phyloP scores from a whole-genome alignment of 2,329 filamentous ascomycete genomes.

The Cercospora janseana region DNA sequence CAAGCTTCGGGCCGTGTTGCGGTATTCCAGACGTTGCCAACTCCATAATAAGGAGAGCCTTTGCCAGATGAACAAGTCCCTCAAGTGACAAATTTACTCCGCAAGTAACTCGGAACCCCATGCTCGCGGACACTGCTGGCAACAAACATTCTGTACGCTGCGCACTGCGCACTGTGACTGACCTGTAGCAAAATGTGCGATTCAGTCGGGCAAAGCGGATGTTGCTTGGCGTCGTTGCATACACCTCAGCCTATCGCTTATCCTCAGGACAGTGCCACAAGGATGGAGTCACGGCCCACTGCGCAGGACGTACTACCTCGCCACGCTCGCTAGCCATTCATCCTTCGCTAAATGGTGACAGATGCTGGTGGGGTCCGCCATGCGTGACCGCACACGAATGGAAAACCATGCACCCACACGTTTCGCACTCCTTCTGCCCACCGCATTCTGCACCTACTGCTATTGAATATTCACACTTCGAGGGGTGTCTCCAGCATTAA shows the following conservation, averaged over 20 bases:
- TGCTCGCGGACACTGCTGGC: not conserved
- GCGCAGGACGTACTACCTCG: constrained; percentile 14
- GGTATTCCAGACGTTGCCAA: too few species aligned
- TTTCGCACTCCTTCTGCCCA: not conserved
- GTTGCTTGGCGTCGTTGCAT: constrained; percentile 6
- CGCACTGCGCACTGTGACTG: not conserved
- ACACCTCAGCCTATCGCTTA: constrained; percentile 9
- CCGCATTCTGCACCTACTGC: not conserved
- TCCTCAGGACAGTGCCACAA: constrained; percentile 5
- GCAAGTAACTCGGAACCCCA: not conserved
- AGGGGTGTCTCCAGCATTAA: constrained; percentile 2
- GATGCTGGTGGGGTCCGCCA: not conserved
- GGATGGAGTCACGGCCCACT: constrained; percentile 6
- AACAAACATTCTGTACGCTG: not conserved
- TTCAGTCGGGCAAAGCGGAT: constrained; percentile 5
- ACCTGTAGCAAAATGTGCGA: constrained; percentile 2
- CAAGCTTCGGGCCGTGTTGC: too few species aligned
- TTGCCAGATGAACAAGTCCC: not conserved
- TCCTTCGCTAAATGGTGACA: not conserved
- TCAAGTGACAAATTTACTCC: not conserved
- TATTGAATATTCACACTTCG: not conserved
- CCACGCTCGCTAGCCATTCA: constrained; percentile 14
- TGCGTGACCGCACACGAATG: not conserved
- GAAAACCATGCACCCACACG: constrained; percentile 9
- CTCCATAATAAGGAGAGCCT: not conserved